phyloP scores from a whole-genome alignment of 352 stramenopile genomes.

The Pythium pyrilobum region DNA sequence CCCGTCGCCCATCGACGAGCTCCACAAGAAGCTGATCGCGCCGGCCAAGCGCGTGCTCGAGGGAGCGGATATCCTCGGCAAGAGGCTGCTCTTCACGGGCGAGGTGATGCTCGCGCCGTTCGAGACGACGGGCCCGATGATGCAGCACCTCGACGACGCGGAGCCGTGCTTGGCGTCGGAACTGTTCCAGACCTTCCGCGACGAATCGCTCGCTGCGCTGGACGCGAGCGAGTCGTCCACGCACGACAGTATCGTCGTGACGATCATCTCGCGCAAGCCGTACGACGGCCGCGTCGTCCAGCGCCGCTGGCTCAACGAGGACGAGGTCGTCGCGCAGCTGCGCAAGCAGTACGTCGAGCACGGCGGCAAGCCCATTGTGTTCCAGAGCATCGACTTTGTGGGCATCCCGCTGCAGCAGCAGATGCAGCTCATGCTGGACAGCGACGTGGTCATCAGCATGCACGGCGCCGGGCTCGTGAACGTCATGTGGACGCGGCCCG shows the following conservation, averaged over 20 bases:
- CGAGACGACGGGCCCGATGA: conserved; percentile 48
- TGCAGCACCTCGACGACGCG: conserved; percentile 55
- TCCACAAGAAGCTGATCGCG: conserved; percentile 14
- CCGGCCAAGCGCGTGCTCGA: conserved; percentile 12
- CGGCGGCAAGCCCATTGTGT: conserved; percentile 16
- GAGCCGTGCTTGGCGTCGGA: conserved; percentile 48
- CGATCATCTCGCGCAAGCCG: conserved; percentile 13
- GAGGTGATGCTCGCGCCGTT: conserved; percentile 44
- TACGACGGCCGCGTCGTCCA: conserved; percentile 9
- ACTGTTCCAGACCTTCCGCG: conserved; percentile 42
- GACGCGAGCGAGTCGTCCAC: neutral
- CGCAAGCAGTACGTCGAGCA: conserved; percentile 3
- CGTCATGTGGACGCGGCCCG: conserved; percentile 49
- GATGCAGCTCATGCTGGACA: conserved; percentile 55
- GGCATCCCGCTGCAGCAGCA: conserved; percentile 43
- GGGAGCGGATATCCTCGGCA: conserved; percentile 14
- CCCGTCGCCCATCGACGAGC: conserved; percentile 11
- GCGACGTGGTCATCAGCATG: conserved; percentile 76
- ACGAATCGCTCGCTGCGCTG: conserved; percentile 1
- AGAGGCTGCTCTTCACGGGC: conserved; percentile 23
- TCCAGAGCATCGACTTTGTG: conserved; percentile 59
- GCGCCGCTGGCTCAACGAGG: conserved; percentile 19
- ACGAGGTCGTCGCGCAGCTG: conserved; percentile 9
- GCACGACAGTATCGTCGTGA: neutral
- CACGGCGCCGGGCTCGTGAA: conserved; percentile 78